Evolutionary conservation across 768 basidiomycete genomes (phyloP).

Genomic region (Boletus rubescentipes): DNA sequence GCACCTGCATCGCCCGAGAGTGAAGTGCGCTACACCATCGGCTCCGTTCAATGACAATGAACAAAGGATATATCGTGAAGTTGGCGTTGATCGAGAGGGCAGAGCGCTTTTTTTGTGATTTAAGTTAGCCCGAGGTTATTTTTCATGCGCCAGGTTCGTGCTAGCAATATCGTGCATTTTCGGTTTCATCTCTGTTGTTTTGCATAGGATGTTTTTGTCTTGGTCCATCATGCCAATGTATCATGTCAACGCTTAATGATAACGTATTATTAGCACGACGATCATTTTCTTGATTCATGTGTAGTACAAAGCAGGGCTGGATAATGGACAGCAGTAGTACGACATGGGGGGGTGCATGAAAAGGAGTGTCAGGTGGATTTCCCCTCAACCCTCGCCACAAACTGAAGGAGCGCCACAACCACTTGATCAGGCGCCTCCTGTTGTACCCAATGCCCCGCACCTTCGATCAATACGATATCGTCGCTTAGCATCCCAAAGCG

Average conservation of each 20-base stretch:
- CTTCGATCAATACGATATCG: constrained; percentile 50
- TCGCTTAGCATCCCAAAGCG: constrained; percentile 38
- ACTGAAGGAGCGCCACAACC: constrained; percentile 39
- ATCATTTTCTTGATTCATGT: constrained; percentile 4
- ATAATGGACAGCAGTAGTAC: neutral
- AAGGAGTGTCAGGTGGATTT: neutral
- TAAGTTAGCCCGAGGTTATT: constrained; percentile 5
- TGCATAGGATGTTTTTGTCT: constrained; percentile 19
- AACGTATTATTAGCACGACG: constrained; percentile 18
- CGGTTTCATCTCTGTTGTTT: constrained; percentile 23
- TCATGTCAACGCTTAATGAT: constrained; percentile 18
- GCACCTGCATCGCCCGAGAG: constrained; percentile 3
- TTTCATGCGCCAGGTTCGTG: neutral
- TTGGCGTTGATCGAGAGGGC: neutral
- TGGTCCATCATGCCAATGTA: constrained; percentile 26
- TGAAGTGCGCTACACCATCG: neutral
- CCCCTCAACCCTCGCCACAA: constrained; percentile 33
- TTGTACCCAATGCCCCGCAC: constrained; percentile 66
- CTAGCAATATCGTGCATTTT: constrained; percentile 7
- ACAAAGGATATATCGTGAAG: neutral
- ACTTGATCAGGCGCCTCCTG: constrained; percentile 52
- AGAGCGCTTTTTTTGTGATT: neutral
- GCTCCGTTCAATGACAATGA: constrained; percentile 18
- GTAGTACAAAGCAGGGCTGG: constrained; percentile 11
- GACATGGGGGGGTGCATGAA: neutral